Evolutionary conservation across 2,329 filamentous ascomycete species (phyloP), one percentile per base, ranked within the genome.

Genomic region (Aspergillus persii): DNA sequence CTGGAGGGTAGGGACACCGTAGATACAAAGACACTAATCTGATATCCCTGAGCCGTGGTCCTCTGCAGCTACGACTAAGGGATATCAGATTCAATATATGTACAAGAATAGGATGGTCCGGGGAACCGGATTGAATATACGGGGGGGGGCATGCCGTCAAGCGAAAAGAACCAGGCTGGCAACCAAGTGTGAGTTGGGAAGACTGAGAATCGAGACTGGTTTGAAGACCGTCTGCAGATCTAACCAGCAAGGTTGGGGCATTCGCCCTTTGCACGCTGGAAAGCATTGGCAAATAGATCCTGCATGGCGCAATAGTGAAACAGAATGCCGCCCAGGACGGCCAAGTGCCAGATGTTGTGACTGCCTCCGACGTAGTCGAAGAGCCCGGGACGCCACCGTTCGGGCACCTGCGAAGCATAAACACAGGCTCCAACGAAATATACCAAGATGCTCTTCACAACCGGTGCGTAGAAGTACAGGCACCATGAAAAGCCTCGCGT

Each of bases 251-350:
- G 52, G 46, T 69, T 70, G 9, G 73, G 74, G 46, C 76, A 78
- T 62, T 78, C 75, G 23, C 74, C 81, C 71, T 86, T 73, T 2
- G 89, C 89, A 60, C 89, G 84, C 65, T 81, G 77, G 76, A 94
- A 94, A 9, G 91, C 91, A 46, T 83, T 84, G 4, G 89, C 83
- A 71, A 99, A 99, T 76, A 99, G 95, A 57, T 92, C 86, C 76
- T 97, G 91, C 94, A 99, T 97, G 18, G 95, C 95, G 26, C 85
- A 84, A 77, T 98, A 99, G 76, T 99, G 95, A 74, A 96, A 98
- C n/a, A 98, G 77, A 59, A 99, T 99, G 9, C 95, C 95, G 15
- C 93, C 92, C 30, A 99, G 80, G 9, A 99, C 95, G 7, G 95
- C 95, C 36, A 96, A 78, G 76, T 99, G 95, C 95, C 95, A 99